Evolutionary conservation across 2,329 filamentous ascomycete species (phyloP), one percentile per base, ranked within the genome.

Genomic region (Cladosporium colombiae): DNA sequence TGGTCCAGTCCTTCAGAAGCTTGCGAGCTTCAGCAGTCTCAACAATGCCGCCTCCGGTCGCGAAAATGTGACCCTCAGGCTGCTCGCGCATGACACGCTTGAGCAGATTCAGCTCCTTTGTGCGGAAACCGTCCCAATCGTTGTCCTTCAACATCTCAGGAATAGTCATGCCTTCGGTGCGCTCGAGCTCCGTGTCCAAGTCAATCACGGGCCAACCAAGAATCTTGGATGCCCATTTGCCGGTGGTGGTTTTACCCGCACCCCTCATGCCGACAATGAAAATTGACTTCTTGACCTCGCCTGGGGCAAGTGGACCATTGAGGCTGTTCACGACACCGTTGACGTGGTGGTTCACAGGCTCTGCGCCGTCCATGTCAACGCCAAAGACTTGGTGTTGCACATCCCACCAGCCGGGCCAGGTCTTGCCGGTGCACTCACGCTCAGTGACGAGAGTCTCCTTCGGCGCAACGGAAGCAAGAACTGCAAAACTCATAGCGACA

Each of bases 391-490:
- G 88, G 25, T 89, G 89, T 65, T 98, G 80, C 21, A 89, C 88
- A 78, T 99, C 95, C 95, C 95, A 99, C 92, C 95, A 99, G 11
- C 94, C 95, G 0, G 95, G 95, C 95, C 95, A 99, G 2, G 95
- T 99, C 83, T 99, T 99, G 49, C 91, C 93, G 2, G 92, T 91
- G 76, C 95, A 99, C 74, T 97, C 93, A 67, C 93, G 90, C 77
- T 99, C 95, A 2, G 91, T 85, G 61, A 99, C 88, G 18, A 96
- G 80, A 0, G 92, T 90, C 0, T 91, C 85, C 8, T 86, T 79
- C 1, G 91, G 89, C 0, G 90, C 85, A 33, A 89, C 86, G 21
- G 92, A 81, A 14, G 92, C 88, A 18, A 99, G 83, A 7, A 99
- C 93, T 70, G 93, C 95, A 79, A 99, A 97, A 79, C 94, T 97